Percentiles rank a stretch among this genome's conserved stretches.
These are phyloP conservation scores for Triangularia setosa DNA, from an alignment of 2,329 filamentous ascomycete species.

Conservation along the genomic window DNA sequence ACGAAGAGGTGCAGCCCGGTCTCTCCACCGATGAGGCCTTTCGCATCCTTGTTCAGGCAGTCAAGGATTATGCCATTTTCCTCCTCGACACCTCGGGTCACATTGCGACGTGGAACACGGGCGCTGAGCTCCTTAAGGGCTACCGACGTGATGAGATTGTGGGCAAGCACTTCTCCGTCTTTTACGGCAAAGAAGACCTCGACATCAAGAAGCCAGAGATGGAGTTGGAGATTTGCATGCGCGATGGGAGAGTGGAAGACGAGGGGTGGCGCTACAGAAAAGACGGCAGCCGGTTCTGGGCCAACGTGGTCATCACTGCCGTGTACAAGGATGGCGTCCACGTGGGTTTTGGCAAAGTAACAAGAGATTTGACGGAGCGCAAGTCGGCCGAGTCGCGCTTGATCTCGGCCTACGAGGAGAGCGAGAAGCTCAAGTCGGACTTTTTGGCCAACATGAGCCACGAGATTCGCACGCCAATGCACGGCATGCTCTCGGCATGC, in stretches of 20 bases:
- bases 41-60: conserved; percentile 57
- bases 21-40: conserved; percentile 44
- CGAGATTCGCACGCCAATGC: conserved; percentile 62
- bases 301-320: conserved; percentile 56
- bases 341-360: conserved; percentile 57
- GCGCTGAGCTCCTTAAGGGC: conserved; percentile 53
- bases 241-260: conserved; percentile 54
- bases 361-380: conserved; percentile 53
- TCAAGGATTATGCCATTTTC: conserved; percentile 62
- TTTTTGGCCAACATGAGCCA: conserved; percentile 63
- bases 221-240: conserved; percentile 50
- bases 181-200: conserved; percentile 52
- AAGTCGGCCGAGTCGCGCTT: conserved; percentile 52
- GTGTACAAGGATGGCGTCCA: conserved; percentile 50
- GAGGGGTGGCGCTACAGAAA: conserved; percentile 58
- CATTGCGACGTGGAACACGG: conserved; percentile 56
- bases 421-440: conserved; percentile 58
- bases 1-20: conserved; percentile 26
- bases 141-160: conserved; percentile 52
- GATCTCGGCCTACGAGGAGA: conserved; percentile 56
- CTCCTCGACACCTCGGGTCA: conserved; percentile 54
- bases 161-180: conserved; percentile 54
- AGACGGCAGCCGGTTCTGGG: conserved; percentile 57
- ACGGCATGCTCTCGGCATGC: conserved; percentile 58
- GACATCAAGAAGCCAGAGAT: conserved; percentile 45